phyloP scores from a whole-genome alignment of 192 early-diverging fungal genomes.

The Phycomyces blakesleeanus region DNA sequence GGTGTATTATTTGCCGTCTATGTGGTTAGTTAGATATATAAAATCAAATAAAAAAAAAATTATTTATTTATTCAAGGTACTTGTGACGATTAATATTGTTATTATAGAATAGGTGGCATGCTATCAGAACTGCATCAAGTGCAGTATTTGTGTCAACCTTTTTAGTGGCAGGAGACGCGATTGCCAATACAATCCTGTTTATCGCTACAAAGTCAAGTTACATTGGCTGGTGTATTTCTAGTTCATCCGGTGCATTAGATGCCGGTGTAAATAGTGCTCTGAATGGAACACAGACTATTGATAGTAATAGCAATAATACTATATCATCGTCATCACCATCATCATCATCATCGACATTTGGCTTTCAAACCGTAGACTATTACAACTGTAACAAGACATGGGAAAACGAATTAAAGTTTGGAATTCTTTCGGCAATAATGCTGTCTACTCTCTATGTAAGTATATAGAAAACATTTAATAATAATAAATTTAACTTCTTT shows the following conservation, averaged over 20 bases:
- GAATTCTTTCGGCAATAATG: slow-evolving; percentile 21
- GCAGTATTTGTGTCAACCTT: slow-evolving; percentile 24
- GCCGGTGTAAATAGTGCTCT: slow-evolving; percentile 7
- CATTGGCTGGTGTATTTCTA: slow-evolving; percentile 5
- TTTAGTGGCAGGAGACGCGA: slow-evolving; percentile 22
- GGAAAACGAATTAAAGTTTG: slow-evolving; percentile 37
- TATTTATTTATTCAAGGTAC: too few species aligned
- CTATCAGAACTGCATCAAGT: slow-evolving; percentile 14
- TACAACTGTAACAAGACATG: slow-evolving; percentile 34
- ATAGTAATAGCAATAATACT: too few species aligned
- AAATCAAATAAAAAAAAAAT: too few species aligned
- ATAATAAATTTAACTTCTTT: not conserved
- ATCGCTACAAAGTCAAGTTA: slow-evolving; percentile 11
- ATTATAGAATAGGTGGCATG: slow-evolving; percentile 24
- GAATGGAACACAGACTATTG: not conserved
- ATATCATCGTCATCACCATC: too few species aligned
- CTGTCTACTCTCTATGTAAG: slow-evolving; percentile 36
- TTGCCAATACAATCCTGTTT: slow-evolving; percentile 34
- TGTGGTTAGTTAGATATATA: not conserved
- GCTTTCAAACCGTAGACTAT: slow-evolving; percentile 28
- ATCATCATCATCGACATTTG: too few species aligned
- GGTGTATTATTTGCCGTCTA: slow-evolving; percentile 1
- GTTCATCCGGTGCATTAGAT: slow-evolving; percentile 4
- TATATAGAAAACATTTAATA: not conserved
- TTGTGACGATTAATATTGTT: too few species aligned